Conservation (phyloP, 2,329 filamentous ascomycete species). For the Seiridium cupressi region DNA sequence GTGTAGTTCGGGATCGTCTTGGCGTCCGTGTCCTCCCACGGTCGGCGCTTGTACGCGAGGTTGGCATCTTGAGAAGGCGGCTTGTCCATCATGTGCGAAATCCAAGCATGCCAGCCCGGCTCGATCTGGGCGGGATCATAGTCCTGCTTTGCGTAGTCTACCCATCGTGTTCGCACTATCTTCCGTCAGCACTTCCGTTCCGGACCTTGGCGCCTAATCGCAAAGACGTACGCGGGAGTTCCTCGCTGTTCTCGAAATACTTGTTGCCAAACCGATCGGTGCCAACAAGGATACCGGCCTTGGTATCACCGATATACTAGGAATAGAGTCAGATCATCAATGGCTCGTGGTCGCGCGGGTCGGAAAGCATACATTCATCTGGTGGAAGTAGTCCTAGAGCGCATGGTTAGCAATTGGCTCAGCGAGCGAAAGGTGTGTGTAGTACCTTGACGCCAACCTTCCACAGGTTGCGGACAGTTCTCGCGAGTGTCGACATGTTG, state of each 20-base stretch:
- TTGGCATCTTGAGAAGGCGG: conserved; percentile 76
- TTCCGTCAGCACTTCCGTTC: not conserved
- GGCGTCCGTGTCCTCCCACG: conserved; percentile 73
- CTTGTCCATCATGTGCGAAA: conserved; percentile 88
- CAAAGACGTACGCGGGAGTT: conserved; percentile 72
- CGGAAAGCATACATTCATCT: conserved; percentile 76
- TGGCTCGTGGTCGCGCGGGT: conserved; percentile 13
- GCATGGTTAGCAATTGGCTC: conserved; percentile 32
- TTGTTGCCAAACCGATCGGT: conserved; percentile 94
- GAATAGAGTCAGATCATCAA: conserved; percentile 15
- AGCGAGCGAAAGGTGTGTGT: not conserved
- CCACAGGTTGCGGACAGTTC: conserved; percentile 85
- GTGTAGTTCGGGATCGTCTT: conserved; percentile 74
- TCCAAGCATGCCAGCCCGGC: conserved; percentile 97
- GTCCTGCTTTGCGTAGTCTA: conserved; percentile 91
- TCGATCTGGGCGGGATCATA: conserved; percentile 85
- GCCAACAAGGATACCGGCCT: conserved; percentile 82
- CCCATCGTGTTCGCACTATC: conserved; percentile 90
- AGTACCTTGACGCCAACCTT: conserved; percentile 83
- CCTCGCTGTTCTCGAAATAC: conserved; percentile 93
- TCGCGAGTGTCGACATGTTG: conserved; percentile 85
- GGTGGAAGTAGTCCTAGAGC: conserved; percentile 79
- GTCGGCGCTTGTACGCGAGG: conserved; percentile 62
- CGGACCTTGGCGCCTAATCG: no score
- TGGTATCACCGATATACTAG: conserved; percentile 79